Evolutionary conservation across 2,329 filamentous ascomycete species (phyloP), one percentile per base, ranked within the genome.

Genomic region (Colletotrichum sp.): DNA sequence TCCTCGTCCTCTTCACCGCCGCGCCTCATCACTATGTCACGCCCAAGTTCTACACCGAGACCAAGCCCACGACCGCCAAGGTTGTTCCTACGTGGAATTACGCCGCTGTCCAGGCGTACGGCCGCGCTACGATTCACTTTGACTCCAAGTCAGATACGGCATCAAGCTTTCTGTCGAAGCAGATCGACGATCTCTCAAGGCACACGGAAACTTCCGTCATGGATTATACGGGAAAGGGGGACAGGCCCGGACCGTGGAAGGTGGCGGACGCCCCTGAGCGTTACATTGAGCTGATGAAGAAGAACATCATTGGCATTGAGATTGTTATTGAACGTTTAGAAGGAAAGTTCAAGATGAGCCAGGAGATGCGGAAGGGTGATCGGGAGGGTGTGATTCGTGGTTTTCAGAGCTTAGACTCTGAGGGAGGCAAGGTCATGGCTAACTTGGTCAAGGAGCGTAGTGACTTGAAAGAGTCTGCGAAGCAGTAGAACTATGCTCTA

Each of bases 61-160:
- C 93, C 1, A 94, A 94, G 81, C 92, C 92, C 0, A 81, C 80
- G 0, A 92, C 89, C 0, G 92, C 89, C 12, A 94, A 94, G 78
- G 92, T 94, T 0, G 93, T 93, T 7, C 92, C 92, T 1, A 95
- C 93, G 0, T 94, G 93, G 93, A 92, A 95, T 82, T 95, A 94
- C 79, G 86, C 91, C 0, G 92, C 92, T 0, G 92, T 89, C 0
- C 91, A 94, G 82, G 91, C 87, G 0, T 94, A 94, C 79, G 93
- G 93, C 2, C 87, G 82, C 3, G 89, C 90, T 2, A 89, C 77
- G 0, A 82, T 94, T 4, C 90, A 88, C 77, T 88, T 84, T 71
- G 89, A 94, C 73, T 79, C 88, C 8, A 86, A 86, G 63, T 81
- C 86, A 0, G 79, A 83, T 0, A 86, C 88, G 16, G 90, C 90